These are phyloP conservation scores for Arthromyces matolae DNA, from an alignment of 768 basidiomycete species.

Conservation along the genomic window DNA sequence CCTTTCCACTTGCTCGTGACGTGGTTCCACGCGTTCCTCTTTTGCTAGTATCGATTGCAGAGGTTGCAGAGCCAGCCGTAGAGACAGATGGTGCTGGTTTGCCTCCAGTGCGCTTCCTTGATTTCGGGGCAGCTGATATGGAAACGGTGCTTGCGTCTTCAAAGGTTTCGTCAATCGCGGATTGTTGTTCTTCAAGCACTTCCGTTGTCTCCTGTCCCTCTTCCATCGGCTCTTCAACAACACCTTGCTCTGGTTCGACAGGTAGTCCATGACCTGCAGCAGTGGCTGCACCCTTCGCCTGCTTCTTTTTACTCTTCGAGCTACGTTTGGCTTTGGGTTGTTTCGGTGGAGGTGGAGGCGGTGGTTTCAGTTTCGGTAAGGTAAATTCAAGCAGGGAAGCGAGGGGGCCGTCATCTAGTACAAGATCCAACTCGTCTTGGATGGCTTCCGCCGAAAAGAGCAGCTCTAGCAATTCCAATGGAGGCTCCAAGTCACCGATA, in stretches of 20 bases:
- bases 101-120: slow-evolving; percentile 20
- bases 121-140: slow-evolving; percentile 25
- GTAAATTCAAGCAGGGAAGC: slow-evolving; percentile 67
- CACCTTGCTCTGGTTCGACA: slow-evolving; percentile 16
- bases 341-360: slow-evolving; percentile 52
- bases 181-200: background rate
- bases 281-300: background rate
- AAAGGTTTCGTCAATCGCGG: slow-evolving; percentile 41
- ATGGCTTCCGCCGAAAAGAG: slow-evolving; percentile 52
- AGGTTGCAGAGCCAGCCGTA: no score
- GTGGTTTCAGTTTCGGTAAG: slow-evolving; percentile 56
- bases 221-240: slow-evolving; percentile 1
- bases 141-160: slow-evolving; percentile 43
- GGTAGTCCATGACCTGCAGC: background rate
- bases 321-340: slow-evolving; percentile 35
- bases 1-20: no score
- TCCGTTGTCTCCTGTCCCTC: background rate
- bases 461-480: slow-evolving; percentile 51
- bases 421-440: slow-evolving; percentile 48
- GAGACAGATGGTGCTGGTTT: no score
- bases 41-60: no score
- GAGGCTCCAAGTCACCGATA: slow-evolving; percentile 78
- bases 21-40: no score
- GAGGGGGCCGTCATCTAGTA: slow-evolving; percentile 57
- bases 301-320: slow-evolving; percentile 33